These are phyloP conservation scores for Wallacemonas rigidus DNA, from an alignment of 208 protist genomes.

Conservation along the genomic window DNA sequence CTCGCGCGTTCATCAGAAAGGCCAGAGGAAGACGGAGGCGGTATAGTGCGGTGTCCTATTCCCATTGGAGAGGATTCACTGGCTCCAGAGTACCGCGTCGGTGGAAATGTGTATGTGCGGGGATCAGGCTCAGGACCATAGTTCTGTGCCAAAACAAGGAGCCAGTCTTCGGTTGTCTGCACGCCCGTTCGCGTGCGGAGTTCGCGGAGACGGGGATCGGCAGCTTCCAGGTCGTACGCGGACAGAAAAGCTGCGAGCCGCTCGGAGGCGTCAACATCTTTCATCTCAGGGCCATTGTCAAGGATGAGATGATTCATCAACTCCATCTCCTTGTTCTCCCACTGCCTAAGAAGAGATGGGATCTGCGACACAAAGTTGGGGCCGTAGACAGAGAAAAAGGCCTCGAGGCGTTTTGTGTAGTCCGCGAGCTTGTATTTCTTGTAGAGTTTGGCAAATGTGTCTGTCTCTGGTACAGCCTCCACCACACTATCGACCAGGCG, in stretches of 20 bases:
- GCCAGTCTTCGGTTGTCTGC: conserved; percentile 22
- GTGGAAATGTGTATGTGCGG: conserved; percentile 65
- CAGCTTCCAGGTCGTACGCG: conserved; percentile 41
- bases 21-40: not conserved
- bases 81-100: conserved; percentile 39
- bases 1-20: not conserved
- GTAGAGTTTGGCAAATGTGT: conserved; percentile 82
- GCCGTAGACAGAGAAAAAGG: conserved; percentile 74
- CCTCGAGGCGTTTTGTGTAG: conserved; percentile 52
- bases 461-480: conserved; percentile 55
- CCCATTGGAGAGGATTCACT: conserved; percentile 13
- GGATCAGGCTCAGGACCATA: conserved; percentile 79
- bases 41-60: not conserved
- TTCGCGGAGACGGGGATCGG: conserved; percentile 25
- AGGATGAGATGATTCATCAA: conserved; percentile 76
- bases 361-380: conserved; percentile 47
- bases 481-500: conserved; percentile 64
- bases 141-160: conserved; percentile 36
- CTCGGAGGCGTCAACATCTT: conserved; percentile 44
- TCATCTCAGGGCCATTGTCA: conserved; percentile 71
- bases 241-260: conserved; percentile 65
- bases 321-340: conserved; percentile 75
- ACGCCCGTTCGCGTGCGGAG: conserved; percentile 15
- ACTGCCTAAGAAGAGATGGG: conserved; percentile 55
- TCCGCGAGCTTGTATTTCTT: conserved; percentile 64